Evolutionary conservation across 129 eudicot species (phyloP).

Genomic region (Heracleum sosnowskyi): DNA sequence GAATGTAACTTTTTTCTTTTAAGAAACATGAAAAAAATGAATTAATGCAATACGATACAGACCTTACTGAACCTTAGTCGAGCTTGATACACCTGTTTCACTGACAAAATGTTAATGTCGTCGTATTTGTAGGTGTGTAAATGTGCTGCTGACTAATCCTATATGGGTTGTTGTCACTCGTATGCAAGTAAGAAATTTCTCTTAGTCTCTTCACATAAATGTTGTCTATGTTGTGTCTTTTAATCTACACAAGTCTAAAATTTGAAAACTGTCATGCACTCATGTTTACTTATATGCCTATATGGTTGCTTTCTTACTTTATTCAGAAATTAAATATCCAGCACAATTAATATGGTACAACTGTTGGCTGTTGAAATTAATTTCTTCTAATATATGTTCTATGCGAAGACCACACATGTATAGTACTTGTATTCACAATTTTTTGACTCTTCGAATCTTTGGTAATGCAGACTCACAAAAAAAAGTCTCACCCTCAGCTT

Average conservation of each 20-base stretch:
- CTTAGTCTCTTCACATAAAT: neutral
- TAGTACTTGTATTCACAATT: neutral
- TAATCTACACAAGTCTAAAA: neutral
- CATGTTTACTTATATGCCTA: neutral
- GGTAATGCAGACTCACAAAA: slow-evolving; percentile 69
- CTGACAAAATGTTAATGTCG: neutral
- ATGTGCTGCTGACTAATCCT: slow-evolving; percentile 96
- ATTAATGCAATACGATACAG: neutral
- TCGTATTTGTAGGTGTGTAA: slow-evolving; percentile 58
- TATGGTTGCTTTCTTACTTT: too few species aligned
- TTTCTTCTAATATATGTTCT: neutral
- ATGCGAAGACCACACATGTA: neutral
- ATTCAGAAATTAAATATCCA: too few species aligned
- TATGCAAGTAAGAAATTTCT: slow-evolving; percentile 63
- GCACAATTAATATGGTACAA: too few species aligned
- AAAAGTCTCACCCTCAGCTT: slow-evolving; percentile 35
- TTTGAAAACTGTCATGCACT: neutral
- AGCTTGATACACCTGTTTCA: neutral
- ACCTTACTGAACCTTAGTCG: neutral
- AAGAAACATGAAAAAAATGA: neutral
- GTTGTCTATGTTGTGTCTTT: neutral
- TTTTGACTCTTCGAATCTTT: neutral
- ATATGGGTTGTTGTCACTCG: slow-evolving; percentile 98
- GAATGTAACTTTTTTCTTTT: neutral
- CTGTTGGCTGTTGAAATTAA: too few species aligned